These are phyloP conservation scores for Dissoconium aciculare DNA, from an alignment of 2,329 filamentous ascomycete genomes.

Conservation along the genomic window DNA sequence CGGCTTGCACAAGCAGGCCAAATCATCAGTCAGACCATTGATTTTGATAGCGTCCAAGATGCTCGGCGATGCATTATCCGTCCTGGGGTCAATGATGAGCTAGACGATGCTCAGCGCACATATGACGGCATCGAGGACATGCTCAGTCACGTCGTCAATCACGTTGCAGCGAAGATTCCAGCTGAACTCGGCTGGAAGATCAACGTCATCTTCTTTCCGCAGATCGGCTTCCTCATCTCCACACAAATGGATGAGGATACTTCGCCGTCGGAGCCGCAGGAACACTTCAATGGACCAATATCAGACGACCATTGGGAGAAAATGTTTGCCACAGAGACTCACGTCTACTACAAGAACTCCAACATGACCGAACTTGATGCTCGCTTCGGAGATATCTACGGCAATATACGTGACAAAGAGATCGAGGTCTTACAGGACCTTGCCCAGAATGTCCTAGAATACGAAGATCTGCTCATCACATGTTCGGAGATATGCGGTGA, in stretches of 20 bases:
- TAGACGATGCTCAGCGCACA: conserved; percentile 63
- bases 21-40: conserved; percentile 57
- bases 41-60: conserved; percentile 62
- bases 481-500: conserved; percentile 76
- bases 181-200: conserved; percentile 38
- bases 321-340: conserved; percentile 54
- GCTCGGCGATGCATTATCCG: conserved; percentile 59
- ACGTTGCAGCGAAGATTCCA: conserved; percentile 50
- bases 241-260: conserved; percentile 48
- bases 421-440: conserved; percentile 76
- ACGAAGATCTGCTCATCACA: conserved; percentile 48
- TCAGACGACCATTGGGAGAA: conserved; percentile 55
- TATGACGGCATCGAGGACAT: conserved; percentile 67
- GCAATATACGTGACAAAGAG: conserved; percentile 72
- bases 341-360: conserved; percentile 73
- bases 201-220: conserved; percentile 81
- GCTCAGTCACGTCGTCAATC: conserved; percentile 50
- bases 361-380: conserved; percentile 69
- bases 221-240: conserved; percentile 76
- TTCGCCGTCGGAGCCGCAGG: no score
- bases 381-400: conserved; percentile 71
- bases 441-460: conserved; percentile 52
- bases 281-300: conserved; percentile 47
- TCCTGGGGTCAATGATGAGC: conserved; percentile 52
- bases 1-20: conserved; percentile 52